Conservation (phyloP, 2,329 filamentous ascomycete genomes). For the Penicillium paneum region DNA sequence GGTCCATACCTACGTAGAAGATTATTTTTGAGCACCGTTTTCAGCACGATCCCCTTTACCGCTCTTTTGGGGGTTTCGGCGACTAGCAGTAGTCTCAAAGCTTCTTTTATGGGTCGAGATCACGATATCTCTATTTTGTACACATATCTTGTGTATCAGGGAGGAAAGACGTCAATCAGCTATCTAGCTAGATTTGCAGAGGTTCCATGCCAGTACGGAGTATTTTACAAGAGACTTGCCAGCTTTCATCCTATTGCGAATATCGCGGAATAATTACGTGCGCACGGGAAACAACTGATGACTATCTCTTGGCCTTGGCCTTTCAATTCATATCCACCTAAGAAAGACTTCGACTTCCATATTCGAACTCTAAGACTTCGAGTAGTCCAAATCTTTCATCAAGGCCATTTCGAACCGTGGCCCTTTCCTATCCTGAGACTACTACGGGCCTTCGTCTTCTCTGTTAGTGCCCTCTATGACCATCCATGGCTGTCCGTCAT, state of each 20-base stretch:
- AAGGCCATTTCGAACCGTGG: neutral
- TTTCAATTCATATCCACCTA: neutral
- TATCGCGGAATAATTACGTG: neutral
- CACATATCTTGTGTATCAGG: neutral
- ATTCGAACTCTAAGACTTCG: neutral
- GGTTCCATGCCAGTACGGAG: neutral
- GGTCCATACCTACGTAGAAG: neutral
- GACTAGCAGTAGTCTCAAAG: neutral
- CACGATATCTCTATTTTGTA: neutral
- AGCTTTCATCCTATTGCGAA: neutral
- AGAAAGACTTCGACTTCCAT: neutral
- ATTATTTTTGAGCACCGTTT: neutral
- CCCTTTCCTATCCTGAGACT: neutral
- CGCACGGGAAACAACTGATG: too few relatives aligned
- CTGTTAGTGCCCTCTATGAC: neutral
- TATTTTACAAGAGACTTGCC: neutral
- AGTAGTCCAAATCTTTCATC: neutral
- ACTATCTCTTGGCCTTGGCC: neutral
- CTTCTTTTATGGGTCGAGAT: neutral
- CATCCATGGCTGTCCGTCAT: neutral
- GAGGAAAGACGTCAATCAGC: neutral
- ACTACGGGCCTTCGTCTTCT: neutral
- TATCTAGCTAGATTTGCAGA: neutral
- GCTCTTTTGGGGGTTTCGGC: neutral
- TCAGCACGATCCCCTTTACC: neutral